Percentiles rank a stretch among this genome's conserved stretches.
Conservation (phyloP, 352 stramenopile species). For the Pythium rishiriense region DNA sequence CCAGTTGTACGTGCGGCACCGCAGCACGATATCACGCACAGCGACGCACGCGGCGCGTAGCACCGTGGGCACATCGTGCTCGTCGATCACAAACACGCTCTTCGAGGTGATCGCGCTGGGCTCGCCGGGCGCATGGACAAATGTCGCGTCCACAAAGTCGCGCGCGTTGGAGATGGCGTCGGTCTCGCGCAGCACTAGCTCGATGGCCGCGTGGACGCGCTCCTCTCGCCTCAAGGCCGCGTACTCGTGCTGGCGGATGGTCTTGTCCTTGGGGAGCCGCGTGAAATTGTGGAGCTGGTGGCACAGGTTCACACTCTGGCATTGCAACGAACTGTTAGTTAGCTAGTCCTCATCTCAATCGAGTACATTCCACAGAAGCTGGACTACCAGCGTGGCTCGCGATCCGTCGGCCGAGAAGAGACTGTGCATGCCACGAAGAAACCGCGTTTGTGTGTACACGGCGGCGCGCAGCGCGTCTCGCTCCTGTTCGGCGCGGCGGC, state of each 20-base stretch:
- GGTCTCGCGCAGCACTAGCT: slow-evolving; percentile 19
- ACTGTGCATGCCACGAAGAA: slow-evolving; percentile 2
- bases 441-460: slow-evolving; percentile 14
- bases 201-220: slow-evolving; percentile 8
- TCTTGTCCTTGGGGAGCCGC: slow-evolving; percentile 12
- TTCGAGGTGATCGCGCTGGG: slow-evolving; percentile 32
- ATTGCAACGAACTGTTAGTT: no score
- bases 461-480: slow-evolving; percentile 4
- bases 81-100: slow-evolving; percentile 41
- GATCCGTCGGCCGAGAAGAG: neutral
- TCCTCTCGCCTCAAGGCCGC: neutral
- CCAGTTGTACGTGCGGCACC: slow-evolving; percentile 34
- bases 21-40: slow-evolving; percentile 28
- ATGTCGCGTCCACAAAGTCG: slow-evolving; percentile 7
- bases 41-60: slow-evolving; percentile 30
- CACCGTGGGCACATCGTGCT: slow-evolving; percentile 24
- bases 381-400: neutral
- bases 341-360: no score
- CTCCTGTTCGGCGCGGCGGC: neutral
- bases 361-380: no score
- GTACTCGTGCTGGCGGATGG: neutral
- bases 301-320: slow-evolving; percentile 19
- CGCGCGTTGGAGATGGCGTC: slow-evolving; percentile 3
- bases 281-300: slow-evolving; percentile 29
- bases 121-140: neutral